Base-by-base conservation (phyloP, 306 rosid genomes). In the Calophaca sinica region DNA sequence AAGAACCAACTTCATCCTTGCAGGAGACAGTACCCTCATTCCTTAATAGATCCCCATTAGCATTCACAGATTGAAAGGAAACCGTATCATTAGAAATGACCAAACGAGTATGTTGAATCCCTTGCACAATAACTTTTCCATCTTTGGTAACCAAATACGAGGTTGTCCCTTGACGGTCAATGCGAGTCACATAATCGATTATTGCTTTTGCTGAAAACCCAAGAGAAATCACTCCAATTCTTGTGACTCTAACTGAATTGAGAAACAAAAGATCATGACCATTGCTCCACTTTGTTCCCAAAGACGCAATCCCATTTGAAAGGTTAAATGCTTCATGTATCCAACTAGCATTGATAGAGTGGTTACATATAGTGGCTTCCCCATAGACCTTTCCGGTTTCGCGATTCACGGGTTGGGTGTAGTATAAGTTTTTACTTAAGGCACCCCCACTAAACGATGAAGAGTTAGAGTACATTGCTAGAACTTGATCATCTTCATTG, bases 381-480 rank as follows among this genome's bases (percentile, higher is more conserved):
- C 89, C 88, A 44, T 81, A 52, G 45, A 83, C 39, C 7, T 65
- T 53, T 54, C 93, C 93, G 2, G 62, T 83, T 62, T 69, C 85
- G 32, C 28, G 49, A 38, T 87, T 72, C 51, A 85, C 83, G 0
- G n/a, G 83, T 62, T 87, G 91, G 15, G 63, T 70, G 48, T 79
- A 80, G 45, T 74, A 79, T 35, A 6, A 7, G 58, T 54, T 59
- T 72, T n/a, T 60, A 41, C 58, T 35, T 26, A 70, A 41, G 5
- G 52, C 53, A 64, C 15, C 36, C 51, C 13, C 36, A 20, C 4
- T 64, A 14, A 10, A 44, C 26, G 6, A 69, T 48, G 89, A 76
- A 57, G 88, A 81, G 81, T 87, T 89, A 3, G 87, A 67, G 85
- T 79, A 89, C 68, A 87, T 9, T 33, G 87, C 85, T 50, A 87